These are phyloP conservation scores for Volvox carteri DNA, from an alignment of 163 green algal genomes.

Conservation along the genomic window DNA sequence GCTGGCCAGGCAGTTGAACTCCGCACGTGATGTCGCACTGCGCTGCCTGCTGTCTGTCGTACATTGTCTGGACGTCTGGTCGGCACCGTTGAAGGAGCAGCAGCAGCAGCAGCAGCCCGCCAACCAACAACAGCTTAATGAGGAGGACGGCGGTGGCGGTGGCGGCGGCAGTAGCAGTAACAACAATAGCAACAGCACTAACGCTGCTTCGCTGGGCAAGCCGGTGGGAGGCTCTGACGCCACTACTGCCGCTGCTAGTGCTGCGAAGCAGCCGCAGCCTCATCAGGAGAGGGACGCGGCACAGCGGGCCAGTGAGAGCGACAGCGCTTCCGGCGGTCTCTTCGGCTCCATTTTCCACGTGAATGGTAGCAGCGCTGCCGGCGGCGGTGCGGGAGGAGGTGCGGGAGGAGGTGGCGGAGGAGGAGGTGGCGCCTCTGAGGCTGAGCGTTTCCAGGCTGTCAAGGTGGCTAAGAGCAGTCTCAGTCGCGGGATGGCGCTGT, in stretches of 20 bases:
- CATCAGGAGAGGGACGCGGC: neutral
- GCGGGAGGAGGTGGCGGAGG: too few species aligned
- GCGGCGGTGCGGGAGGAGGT: too few species aligned
- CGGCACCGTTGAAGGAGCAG: constrained; percentile 70
- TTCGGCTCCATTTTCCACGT: neutral
- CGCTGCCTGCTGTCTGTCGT: constrained; percentile 73
- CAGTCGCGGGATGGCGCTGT: constrained; percentile 84
- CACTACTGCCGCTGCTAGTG: too few species aligned
- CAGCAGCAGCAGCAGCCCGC: too few species aligned
- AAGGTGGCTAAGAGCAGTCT: constrained; percentile 85
- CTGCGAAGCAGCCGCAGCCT: too few species aligned
- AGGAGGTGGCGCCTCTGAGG: constrained; percentile 61
- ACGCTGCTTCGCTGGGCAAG: too few species aligned
- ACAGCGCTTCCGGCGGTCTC: neutral
- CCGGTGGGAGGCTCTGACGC: too few species aligned
- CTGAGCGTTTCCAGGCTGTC: constrained; percentile 76
- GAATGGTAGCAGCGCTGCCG: neutral
- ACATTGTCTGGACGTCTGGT: constrained; percentile 83
- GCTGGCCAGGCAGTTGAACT: constrained; percentile 26
- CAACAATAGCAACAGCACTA: too few species aligned
- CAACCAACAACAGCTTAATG: too few species aligned
- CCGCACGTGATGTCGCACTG: constrained; percentile 60
- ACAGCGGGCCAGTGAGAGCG: neutral
- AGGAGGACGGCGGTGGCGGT: neutral
- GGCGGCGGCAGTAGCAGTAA: neutral